Base-by-base conservation (phyloP, 1,284 basidiomycete species). In the Earliella scabrosa region DNA sequence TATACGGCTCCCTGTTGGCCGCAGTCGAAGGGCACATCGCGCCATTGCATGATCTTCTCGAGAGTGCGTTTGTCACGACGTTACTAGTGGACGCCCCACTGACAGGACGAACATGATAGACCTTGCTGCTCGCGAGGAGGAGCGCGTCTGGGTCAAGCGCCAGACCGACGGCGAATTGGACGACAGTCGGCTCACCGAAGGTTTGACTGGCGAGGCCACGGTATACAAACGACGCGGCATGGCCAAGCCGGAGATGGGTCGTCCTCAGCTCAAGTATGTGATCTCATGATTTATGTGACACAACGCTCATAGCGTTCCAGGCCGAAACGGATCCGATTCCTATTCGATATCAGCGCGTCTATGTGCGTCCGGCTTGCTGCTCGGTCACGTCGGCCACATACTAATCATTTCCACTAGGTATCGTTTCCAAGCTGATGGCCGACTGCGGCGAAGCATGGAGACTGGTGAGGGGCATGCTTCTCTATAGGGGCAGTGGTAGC, bases 291-390 rank as follows among this genome's bases (percentile, higher is more conserved):
- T 21, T 20, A 39, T 35, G 2, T 45, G 31, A 34, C 20, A 56
- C n/a, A 50, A 40, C 8, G 40, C 18, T 38, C 8, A 51, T 41
- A 10, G 20, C 18, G 50, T 41, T 10, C 16, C 50, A 87, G 85
- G 59, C 84, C 85, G 0, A 88, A 88, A 68, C 76, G 85, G 23
- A 83, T 88, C 54, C 75, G 84, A 34, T 87, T 88, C 64, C 72
- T 87, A n/a, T 87, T 88, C 63, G 86, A 88, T 65, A 73, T 87
- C 46, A 87, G 85, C 65, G 85, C 82, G n/a, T 88, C 86, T 0
- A 88, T 88, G 85, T 84, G 62, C 49, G 73, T 59, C 13, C 20
- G n/a, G 16, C n/a, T 20, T 24, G 36, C 36, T n/a, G 14, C 16
- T 38, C 16, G 14, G 14, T 18, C 8, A n/a, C 8, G 39, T 4